Base-by-base conservation (phyloP, 169 alveolate species). In the Cryptosporidium parvum region DNA sequence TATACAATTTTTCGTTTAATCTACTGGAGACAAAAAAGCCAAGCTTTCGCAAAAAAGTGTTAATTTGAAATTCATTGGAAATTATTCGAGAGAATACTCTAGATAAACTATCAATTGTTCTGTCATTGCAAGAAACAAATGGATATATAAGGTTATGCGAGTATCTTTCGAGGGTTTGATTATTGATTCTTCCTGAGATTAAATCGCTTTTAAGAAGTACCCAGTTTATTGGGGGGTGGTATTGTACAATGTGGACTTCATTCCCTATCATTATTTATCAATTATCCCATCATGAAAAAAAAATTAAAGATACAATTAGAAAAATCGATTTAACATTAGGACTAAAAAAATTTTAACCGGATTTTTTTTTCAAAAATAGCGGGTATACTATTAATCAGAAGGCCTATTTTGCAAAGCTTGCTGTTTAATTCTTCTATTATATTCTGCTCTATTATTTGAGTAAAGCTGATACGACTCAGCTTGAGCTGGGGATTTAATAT, bases 401-500 rank as follows among this genome's bases (percentile, higher is more conserved):
- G 80, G 84, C 73, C 85, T 91, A 80, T 87, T 93, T 91, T 71
- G 86, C 65, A 58, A 14, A 29, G 95, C 96, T 69, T 93, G 94
- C 45, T 92, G 85, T 70, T 91, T 85, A 26, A 94, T 92, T 62
- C 93, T 75, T 51, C 85, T 67, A 84, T 87, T 93, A 86, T 98
- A 98, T 86, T 96, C 99, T 23, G 93, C 96, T 68, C 97, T 93
- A 93, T 97, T 97, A 70, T 97, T 96, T 53, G 96, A 95, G 93
- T 93, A 98, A 44, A 97, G 92, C 65, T 94, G 93, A 91, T 95
- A 97, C 0, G 99, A 99, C 56, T 97, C 99, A 9, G 98, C 98
- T 85, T 95, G 98, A 3, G 99, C 99, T 12, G 99, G 99, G 9
- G 99, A 96, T 26, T 95, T 93, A 1, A 98, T 97, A 71, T 98